A percentile compares a stretch with the other conserved stretches of the same genome.
phyloP scores from a whole-genome alignment of 495 filamentous ascomycete species.

The Glutinoglossum americanum region DNA sequence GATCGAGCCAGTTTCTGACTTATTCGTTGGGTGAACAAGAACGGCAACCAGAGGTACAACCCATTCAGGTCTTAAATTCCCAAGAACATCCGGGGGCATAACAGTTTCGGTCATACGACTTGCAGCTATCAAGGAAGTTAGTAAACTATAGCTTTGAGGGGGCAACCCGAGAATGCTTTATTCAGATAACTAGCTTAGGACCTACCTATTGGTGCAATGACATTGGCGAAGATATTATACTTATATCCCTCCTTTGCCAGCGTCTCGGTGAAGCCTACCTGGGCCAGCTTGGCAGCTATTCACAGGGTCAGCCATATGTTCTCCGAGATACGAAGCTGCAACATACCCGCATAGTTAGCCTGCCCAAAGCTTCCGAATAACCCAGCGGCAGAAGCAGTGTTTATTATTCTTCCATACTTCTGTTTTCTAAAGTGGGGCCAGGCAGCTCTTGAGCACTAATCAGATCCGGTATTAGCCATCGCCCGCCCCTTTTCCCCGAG shows the following conservation, averaged over 20 bases:
- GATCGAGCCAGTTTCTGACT: slow-evolving; percentile 63
- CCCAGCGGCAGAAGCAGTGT: slow-evolving; percentile 86
- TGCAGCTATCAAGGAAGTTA: slow-evolving; percentile 32
- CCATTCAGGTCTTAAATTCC: slow-evolving; percentile 84
- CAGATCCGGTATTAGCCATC: neutral
- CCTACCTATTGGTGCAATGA: slow-evolving; percentile 73
- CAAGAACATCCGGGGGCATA: slow-evolving; percentile 87
- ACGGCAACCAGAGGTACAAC: slow-evolving; percentile 84
- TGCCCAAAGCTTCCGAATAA: slow-evolving; percentile 94
- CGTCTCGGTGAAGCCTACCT: slow-evolving; percentile 96
- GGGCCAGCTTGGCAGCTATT: slow-evolving; percentile 72
- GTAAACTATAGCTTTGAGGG: neutral
- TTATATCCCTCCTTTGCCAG: slow-evolving; percentile 94
- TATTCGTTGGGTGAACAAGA: slow-evolving; percentile 75
- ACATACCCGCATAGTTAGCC: slow-evolving; percentile 71
- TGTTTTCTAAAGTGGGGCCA: slow-evolving; percentile 98
- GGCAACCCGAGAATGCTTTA: neutral
- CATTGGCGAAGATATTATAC: slow-evolving; percentile 94
- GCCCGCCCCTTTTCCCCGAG: neutral
- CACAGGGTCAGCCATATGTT: slow-evolving; percentile 6
- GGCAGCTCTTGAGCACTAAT: slow-evolving; percentile 69
- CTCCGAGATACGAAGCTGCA: neutral
- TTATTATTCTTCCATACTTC: slow-evolving; percentile 92
- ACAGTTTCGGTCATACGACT: slow-evolving; percentile 94
- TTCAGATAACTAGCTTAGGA: neutral